phyloP scores from a whole-genome alignment of 2,329 filamentous ascomycete genomes.

The Aureobasidium sp. region DNA sequence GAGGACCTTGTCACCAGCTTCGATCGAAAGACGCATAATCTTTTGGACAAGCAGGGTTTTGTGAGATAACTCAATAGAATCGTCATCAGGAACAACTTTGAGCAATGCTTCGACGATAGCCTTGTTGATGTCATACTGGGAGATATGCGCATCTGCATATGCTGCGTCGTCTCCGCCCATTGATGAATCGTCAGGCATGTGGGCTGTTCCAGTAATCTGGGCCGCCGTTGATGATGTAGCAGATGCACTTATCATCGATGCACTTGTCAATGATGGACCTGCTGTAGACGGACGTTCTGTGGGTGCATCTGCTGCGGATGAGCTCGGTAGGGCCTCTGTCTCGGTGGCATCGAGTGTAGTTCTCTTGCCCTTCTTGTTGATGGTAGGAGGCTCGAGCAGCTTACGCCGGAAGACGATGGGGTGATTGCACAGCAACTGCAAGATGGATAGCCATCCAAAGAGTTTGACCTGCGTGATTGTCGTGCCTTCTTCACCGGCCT shows the following conservation, averaged over 20 bases:
- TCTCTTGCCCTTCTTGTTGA: conserved; percentile 12
- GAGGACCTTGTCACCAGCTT: conserved; percentile 64
- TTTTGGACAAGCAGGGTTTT: conserved; percentile 61
- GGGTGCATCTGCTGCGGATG: neutral
- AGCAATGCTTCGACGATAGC: conserved; percentile 19
- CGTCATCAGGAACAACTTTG: conserved; percentile 7
- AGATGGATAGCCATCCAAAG: conserved; percentile 49
- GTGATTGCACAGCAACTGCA: conserved; percentile 53
- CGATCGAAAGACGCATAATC: conserved; percentile 61
- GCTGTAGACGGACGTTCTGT: neutral
- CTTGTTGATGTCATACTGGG: conserved; percentile 32
- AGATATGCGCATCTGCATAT: conserved; percentile 32
- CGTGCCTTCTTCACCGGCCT: conserved; percentile 23
- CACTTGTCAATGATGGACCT: no score
- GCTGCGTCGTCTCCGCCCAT: conserved; percentile 16
- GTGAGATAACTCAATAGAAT: conserved; percentile 47
- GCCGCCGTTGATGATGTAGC: neutral
- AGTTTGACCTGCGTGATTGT: conserved; percentile 37
- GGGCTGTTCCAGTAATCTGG: neutral
- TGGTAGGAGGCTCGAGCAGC: conserved; percentile 33
- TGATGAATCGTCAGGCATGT: neutral
- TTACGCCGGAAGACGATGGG: conserved; percentile 48
- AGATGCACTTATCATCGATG: neutral
- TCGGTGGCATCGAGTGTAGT: conserved; percentile 15
- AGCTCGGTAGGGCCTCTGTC: neutral